These are phyloP conservation scores for Glutinoglossum americanum DNA, from an alignment of 495 filamentous ascomycete species.

Conservation along the genomic window DNA sequence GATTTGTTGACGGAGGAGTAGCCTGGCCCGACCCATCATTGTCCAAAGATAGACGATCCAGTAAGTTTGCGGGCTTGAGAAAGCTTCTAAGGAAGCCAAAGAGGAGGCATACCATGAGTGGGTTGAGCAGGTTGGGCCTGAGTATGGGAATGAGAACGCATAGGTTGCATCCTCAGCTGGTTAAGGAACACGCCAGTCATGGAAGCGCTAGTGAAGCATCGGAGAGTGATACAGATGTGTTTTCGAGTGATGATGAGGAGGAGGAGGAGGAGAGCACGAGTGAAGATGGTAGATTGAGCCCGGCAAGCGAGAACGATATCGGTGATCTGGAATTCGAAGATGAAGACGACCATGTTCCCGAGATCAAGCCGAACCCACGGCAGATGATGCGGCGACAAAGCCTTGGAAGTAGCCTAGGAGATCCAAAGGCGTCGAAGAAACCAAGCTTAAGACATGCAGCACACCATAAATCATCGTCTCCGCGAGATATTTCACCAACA, in stretches of 20 bases:
- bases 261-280: constrained; percentile 21
- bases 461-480: constrained; percentile 1
- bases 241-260: constrained; percentile 22
- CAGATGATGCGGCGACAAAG: constrained; percentile 7
- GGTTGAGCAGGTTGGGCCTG: constrained; percentile 37
- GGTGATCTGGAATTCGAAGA: constrained; percentile 18
- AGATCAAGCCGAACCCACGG: constrained; percentile 3
- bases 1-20: constrained; percentile 14
- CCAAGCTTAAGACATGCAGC: constrained; percentile 7
- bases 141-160: constrained; percentile 62
- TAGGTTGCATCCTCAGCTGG: constrained; percentile 39
- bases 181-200: constrained; percentile 28
- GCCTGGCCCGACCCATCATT: constrained; percentile 27
- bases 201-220: constrained; percentile 22
- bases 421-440: constrained; percentile 2
- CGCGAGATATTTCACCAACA: not conserved
- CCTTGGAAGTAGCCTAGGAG: constrained; percentile 7
- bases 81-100: constrained; percentile 17
- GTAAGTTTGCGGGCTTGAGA: constrained; percentile 26
- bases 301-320: constrained; percentile 29
- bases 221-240: constrained; percentile 15
- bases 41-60: constrained; percentile 15
- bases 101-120: constrained; percentile 41
- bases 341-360: not conserved
- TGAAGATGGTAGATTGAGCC: constrained; percentile 10